phyloP scores from a whole-genome alignment of 768 basidiomycete genomes.

The Trametes maxima region DNA sequence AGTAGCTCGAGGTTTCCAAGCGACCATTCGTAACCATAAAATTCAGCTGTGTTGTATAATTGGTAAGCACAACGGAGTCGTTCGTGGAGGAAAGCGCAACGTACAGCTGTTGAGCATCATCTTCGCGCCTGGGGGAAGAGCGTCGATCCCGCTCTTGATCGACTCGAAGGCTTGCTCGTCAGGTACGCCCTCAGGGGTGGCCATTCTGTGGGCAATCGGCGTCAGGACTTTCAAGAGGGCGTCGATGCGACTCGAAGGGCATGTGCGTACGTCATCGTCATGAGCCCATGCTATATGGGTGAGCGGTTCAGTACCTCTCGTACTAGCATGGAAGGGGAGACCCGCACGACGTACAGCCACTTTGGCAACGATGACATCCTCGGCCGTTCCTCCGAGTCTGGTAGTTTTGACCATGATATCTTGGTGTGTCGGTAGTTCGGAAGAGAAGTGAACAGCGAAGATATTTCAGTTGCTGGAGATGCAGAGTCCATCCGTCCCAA shows the following conservation, averaged over 20 bases:
- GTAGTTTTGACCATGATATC: neutral
- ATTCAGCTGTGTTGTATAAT: conserved; percentile 41
- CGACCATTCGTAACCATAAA: conserved; percentile 51
- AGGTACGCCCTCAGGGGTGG: conserved; percentile 39
- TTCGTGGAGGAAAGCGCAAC: neutral
- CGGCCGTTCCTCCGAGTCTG: neutral
- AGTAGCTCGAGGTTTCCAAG: conserved; percentile 51
- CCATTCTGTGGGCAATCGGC: too few relatives aligned
- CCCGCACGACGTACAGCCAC: neutral
- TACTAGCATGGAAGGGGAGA: neutral
- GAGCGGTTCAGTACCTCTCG: neutral
- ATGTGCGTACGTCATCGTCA: conserved; percentile 54
- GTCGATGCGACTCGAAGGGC: conserved; percentile 35
- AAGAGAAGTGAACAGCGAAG: too few relatives aligned
- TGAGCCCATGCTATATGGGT: conserved; percentile 46
- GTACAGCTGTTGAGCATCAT: conserved; percentile 53
- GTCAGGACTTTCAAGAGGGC: too few relatives aligned
- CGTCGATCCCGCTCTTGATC: conserved; percentile 55
- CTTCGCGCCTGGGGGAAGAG: conserved; percentile 45
- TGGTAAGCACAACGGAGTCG: neutral
- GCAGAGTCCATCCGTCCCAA: too few relatives aligned
- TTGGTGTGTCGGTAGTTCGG: too few relatives aligned
- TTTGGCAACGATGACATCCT: neutral
- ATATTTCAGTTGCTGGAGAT: too few relatives aligned
- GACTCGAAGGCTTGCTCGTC: conserved; percentile 64